Base-by-base conservation (phyloP, 1,139 yeast species). In the Yamadazyma kanchanaburiensis region DNA sequence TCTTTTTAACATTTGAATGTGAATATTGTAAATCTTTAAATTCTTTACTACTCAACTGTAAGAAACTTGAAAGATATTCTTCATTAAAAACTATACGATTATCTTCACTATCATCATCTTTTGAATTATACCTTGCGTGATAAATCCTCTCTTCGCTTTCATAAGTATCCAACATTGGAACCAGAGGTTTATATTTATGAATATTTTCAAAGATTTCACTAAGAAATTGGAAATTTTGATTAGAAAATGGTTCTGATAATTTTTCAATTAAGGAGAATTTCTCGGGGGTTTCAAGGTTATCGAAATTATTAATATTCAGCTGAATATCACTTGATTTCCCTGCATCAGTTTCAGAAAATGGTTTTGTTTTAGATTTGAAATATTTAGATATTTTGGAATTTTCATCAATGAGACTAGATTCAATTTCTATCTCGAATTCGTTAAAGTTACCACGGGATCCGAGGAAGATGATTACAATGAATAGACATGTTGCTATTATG, bases 1-100 rank as follows among this genome's bases (percentile, higher is more conserved):
- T 55, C 2, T 62, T 60, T 18, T 80, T 74, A 22, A 77, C 80
- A 24, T 55, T 51, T 8, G 49, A 43, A 54, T 86, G 95, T 10
- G 80, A 67, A 12, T 49, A 46, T 24, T 59, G 61, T 60, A 85
- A 58, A 3, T 26, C 19, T 7, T 23, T 21, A 21, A 42, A 35
- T 42, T 80, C 79, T 0, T 57, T 59, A 1, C 53, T 53, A 6
- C 70, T 62, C 19, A 86, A 54, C 38, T 75, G 73, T 22, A 83
- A 58, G 42, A 77, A 79, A 15, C 66, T 55, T 4, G 66, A 59
- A 21, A 82, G 55, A 44, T 70, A 77, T 13, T 66, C 62, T 40
- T 80, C 76, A 14, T 53, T 52, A 39, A 60, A 60, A 2, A 58
- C 43, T 4, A 46, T 41, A 20, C 53, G 46, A 23, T 55, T 49